Percentiles rank a stretch among this genome's conserved stretches.
phyloP scores from a whole-genome alignment of 2,329 filamentous ascomycete genomes.

The Didymella segeticola region DNA sequence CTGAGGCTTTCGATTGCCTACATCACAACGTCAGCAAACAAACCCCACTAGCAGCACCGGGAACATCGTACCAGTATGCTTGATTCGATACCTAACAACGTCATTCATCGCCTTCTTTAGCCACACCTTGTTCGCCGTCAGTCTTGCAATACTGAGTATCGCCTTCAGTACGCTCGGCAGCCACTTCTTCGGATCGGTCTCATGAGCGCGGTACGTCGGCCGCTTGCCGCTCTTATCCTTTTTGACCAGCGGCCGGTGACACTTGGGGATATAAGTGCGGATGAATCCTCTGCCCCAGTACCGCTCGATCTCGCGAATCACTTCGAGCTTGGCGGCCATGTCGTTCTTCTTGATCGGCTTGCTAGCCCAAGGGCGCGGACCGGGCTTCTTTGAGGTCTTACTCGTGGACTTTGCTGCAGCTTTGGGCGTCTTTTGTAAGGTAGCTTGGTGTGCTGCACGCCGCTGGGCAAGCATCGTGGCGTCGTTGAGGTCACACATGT shows the following conservation, averaged over 20 bases:
- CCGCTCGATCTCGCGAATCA: constrained; percentile 35
- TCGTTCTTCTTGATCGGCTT: constrained; percentile 39
- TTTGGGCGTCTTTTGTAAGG: constrained; percentile 8
- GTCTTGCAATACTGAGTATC: constrained; percentile 32
- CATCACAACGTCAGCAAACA: neutral
- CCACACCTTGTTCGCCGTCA: constrained; percentile 30
- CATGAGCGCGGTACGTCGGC: constrained; percentile 25
- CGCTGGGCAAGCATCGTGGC: neutral
- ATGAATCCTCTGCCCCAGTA: constrained; percentile 41
- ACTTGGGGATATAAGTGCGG: constrained; percentile 37
- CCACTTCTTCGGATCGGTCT: constrained; percentile 41
- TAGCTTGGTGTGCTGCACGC: neutral
- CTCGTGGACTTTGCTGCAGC: neutral
- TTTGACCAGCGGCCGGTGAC: constrained; percentile 37
- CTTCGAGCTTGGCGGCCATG: constrained; percentile 28
- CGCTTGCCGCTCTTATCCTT: constrained; percentile 25
- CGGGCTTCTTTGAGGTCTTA: constrained; percentile 25
- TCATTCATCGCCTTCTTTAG: constrained; percentile 36
- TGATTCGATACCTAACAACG: constrained; percentile 39
- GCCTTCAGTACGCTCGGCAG: constrained; percentile 36
- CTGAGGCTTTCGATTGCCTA: constrained; percentile 41
- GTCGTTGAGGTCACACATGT: neutral
- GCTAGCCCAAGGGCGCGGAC: constrained; percentile 21
- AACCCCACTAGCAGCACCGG: accelerated
- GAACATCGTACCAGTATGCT: constrained; percentile 26